Evolutionary conservation across 371 early-diverging fungal species (phyloP), one percentile per base, ranked within the genome.

Genomic region (Entomophthora muscae): DNA sequence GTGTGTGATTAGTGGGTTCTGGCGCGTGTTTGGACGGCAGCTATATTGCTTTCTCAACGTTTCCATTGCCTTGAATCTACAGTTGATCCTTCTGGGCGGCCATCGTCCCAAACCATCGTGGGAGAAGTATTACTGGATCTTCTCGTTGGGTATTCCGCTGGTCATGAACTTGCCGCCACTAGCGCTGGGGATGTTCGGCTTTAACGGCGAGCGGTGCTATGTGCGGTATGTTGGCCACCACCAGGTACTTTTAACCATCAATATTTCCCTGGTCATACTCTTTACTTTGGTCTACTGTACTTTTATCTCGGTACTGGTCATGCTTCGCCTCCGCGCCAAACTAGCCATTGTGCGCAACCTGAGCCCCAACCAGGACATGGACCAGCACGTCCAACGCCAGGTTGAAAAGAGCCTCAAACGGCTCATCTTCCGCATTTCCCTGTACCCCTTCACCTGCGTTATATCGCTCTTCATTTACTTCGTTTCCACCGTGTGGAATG

Each of bases 21-120:
- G 24, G 17, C 12, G 31, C 30, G n/a, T 61, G 26, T 12, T 26
- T 32, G 42, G 33, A 10, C 12, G 33, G 42, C 28, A 33, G n/a
- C 2, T 61, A 2, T 61, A 61, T 30, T 61, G 33, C 59, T 58
- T 58, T 22, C 31, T 58, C 21, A 58, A 58, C 30, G 26, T 58
- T 7, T 3, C 30, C 12, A 58, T 58, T 32, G 59, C 59, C 21
- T 3, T 58, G 28, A 58, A 58, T 27, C 59, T 58, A 10, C 59
- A 58, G 31, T 22, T 58, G 5, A 30, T 58, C 30, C 26, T 58
- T 32, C 12, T 58, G 7, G 21, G 26, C 21, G 31, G 31, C 24
- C 24, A 30, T 13, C 21, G 28, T 21, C 30, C 30, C 30, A 27
- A 1, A 7, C 31, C 12, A 10, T 28, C 13, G 31, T 58, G 59